Conservation (phyloP, 176 grass and related monocot species). For the Echinochloa phyllopogon region DNA sequence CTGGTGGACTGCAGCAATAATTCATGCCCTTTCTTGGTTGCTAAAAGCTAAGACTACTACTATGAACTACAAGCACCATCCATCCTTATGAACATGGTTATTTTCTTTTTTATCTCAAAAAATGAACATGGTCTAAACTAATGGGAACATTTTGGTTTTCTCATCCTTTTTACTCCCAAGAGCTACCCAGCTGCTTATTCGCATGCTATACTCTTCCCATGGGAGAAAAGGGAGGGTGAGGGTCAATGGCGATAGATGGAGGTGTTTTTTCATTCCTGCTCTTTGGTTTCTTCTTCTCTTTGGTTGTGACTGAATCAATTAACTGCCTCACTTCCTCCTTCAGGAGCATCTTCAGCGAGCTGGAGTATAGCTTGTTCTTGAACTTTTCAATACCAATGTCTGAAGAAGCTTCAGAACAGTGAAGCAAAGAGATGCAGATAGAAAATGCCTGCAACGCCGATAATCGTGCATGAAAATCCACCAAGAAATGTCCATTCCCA, state of each 20-base stretch:
- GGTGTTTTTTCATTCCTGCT: constrained; percentile 61
- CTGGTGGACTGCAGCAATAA: background rate
- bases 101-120: background rate
- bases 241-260: constrained; percentile 57
- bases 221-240: constrained; percentile 82
- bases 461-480: constrained; percentile 84
- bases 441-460: constrained; percentile 89
- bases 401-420: constrained; percentile 74
- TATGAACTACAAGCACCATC: constrained; percentile 38
- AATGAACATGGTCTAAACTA: constrained; percentile 1
- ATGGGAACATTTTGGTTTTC: constrained; percentile 1
- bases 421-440: constrained; percentile 83
- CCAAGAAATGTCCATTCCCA: constrained; percentile 65
- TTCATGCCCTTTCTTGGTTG: background rate
- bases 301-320: constrained; percentile 70
- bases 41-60: constrained; percentile 33
- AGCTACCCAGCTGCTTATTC: background rate
- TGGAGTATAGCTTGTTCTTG: constrained; percentile 78
- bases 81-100: constrained; percentile 44
- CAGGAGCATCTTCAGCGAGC: constrained; percentile 79
- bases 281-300: constrained; percentile 80
- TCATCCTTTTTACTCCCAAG: constrained; percentile 24
- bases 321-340: constrained; percentile 93
- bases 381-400: constrained; percentile 65
- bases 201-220: constrained; percentile 83